Percentiles rank a stretch among this genome's conserved stretches.
Evolutionary conservation across 2,329 filamentous ascomycete genomes (phyloP).

Genomic region (Stemphylium lycopersici): DNA sequence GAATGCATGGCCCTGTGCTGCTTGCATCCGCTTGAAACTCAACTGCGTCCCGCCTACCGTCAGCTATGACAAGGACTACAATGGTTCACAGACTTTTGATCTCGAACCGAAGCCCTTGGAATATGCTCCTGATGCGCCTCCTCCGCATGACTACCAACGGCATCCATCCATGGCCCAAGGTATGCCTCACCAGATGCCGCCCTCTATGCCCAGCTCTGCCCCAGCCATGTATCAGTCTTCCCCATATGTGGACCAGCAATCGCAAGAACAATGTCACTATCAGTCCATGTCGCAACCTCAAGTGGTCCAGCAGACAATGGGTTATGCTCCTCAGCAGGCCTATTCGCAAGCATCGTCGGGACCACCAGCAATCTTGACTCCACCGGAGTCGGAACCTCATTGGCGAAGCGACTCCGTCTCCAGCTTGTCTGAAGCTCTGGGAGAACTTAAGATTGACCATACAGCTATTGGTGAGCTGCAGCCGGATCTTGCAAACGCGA

Average conservation of each 20-base stretch:
- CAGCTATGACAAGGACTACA: constrained; percentile 69
- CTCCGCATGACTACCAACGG: constrained; percentile 51
- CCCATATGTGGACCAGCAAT: constrained; percentile 41
- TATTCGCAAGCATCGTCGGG: constrained; percentile 40
- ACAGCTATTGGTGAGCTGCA: constrained; percentile 74
- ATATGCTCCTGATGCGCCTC: constrained; percentile 47
- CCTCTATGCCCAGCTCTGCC: constrained; percentile 37
- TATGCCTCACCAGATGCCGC: constrained; percentile 37
- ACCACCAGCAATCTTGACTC: constrained; percentile 40
- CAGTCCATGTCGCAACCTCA: constrained; percentile 44
- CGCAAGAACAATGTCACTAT: constrained; percentile 47
- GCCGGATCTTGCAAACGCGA: not conserved
- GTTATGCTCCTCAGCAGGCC: constrained; percentile 41
- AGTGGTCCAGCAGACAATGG: constrained; percentile 41
- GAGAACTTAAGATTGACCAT: constrained; percentile 85
- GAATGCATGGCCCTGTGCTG: constrained; percentile 96
- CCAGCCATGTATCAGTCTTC: constrained; percentile 46
- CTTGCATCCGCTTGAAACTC: constrained; percentile 88
- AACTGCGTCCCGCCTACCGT: constrained; percentile 90
- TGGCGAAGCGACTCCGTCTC: constrained; percentile 57
- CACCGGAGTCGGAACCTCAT: constrained; percentile 58
- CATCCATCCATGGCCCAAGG: constrained; percentile 40
- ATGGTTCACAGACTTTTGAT: constrained; percentile 50
- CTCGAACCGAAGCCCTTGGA: constrained; percentile 49
- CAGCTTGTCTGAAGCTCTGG: constrained; percentile 79